Evolutionary conservation across 2,329 filamentous ascomycete species (phyloP).

Genomic region (Botrytis cinerea): DNA sequence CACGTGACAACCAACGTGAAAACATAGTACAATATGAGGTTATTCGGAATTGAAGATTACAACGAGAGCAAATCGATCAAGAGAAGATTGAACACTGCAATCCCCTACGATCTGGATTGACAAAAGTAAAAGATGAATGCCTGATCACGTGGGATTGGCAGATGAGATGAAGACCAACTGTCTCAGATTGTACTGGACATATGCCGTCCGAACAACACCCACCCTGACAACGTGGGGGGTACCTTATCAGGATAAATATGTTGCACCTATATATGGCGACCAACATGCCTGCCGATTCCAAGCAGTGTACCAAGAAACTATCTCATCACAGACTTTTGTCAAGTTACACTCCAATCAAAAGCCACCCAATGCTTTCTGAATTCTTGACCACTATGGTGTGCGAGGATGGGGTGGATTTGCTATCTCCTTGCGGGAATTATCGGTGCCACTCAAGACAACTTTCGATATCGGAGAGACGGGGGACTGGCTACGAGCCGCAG

Average conservation of each 20-base stretch:
- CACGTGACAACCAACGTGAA: not conserved
- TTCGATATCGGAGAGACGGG: constrained; percentile 21
- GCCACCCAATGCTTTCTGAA: not conserved
- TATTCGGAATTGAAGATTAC: not conserved
- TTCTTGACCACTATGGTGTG: not conserved
- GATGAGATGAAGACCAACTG: not conserved
- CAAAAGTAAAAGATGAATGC: not conserved
- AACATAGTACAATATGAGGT: not conserved
- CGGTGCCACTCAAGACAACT: not conserved
- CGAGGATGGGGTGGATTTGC: not conserved
- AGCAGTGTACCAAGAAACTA: constrained; percentile 16
- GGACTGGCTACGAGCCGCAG: constrained; percentile 15
- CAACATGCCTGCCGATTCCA: constrained; percentile 5
- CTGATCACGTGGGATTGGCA: not conserved
- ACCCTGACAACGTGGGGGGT: constrained; percentile 7
- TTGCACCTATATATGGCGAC: constrained; percentile 2
- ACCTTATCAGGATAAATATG: not conserved
- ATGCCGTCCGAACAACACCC: not conserved
- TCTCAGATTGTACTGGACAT: not conserved
- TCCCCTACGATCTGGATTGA: not conserved
- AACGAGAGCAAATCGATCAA: not conserved
- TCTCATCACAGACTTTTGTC: not conserved
- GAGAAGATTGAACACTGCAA: not conserved
- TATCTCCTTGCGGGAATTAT: constrained; percentile 17
- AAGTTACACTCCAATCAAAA: constrained; percentile 11